A percentile compares a stretch with the other conserved stretches of the same genome.
Conservation (phyloP, 768 basidiomycete species). For the Lepiota brunneoincarnata region DNA sequence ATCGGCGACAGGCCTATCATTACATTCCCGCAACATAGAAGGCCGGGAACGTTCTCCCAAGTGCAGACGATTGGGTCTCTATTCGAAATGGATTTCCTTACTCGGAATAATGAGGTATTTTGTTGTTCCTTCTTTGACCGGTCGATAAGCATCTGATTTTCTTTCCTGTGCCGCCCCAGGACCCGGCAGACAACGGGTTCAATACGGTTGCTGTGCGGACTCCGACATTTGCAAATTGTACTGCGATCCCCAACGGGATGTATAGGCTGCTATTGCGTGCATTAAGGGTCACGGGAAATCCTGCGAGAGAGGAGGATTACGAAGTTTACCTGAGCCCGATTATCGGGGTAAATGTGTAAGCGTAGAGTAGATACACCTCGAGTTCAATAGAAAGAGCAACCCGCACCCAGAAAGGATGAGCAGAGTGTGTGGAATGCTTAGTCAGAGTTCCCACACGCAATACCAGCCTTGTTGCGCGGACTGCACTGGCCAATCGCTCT, state of each 20-base stretch:
- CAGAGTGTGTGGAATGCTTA: conserved; percentile 7
- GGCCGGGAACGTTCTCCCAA: conserved; percentile 35
- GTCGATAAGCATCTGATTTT: background rate
- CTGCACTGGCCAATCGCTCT: conserved; percentile 4
- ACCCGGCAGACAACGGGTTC: conserved; percentile 26
- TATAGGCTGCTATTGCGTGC: conserved; percentile 40
- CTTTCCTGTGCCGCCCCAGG: conserved; percentile 11
- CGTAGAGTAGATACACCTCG: conserved; percentile 20
- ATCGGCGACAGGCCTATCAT: conserved; percentile 21
- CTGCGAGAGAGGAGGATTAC: conserved; percentile 39
- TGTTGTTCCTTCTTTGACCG: no score
- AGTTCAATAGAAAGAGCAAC: background rate
- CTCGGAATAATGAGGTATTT: conserved; percentile 42
- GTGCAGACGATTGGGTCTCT: conserved; percentile 49
- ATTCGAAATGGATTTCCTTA: conserved; percentile 41
- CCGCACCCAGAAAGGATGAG: background rate
- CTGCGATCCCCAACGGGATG: conserved; percentile 37
- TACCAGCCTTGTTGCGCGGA: conserved; percentile 1
- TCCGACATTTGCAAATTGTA: conserved; percentile 43
- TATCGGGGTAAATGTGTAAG: conserved; percentile 52
- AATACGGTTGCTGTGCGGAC: conserved; percentile 24
- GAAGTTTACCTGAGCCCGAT: conserved; percentile 47
- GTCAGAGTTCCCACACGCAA: conserved; percentile 2
- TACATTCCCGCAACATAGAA: conserved; percentile 35
- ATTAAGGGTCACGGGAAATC: conserved; percentile 40